A percentile compares a stretch with the other conserved stretches of the same genome.
phyloP scores from a whole-genome alignment of 1,284 basidiomycete species.

The Quambalaria eucalypti region DNA sequence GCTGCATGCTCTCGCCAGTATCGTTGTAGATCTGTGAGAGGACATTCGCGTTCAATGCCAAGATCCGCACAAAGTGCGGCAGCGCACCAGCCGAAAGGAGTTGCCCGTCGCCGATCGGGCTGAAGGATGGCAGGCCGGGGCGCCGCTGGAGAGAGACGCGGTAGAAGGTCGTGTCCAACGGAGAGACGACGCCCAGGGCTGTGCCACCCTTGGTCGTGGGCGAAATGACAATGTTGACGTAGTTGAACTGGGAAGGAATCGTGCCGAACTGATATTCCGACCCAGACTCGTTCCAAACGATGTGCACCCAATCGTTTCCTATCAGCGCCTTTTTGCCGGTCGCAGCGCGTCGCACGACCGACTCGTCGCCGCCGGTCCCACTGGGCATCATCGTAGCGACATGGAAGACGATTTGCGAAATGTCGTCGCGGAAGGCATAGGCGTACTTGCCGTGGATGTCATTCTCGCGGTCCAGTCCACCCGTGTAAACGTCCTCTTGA shows the following conservation, averaged over 20 bases:
- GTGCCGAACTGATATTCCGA: slow-evolving; percentile 75
- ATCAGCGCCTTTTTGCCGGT: slow-evolving; percentile 26
- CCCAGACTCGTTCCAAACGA: slow-evolving; percentile 76
- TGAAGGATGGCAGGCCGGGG: slow-evolving; percentile 38
- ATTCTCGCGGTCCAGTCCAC: slow-evolving; percentile 76
- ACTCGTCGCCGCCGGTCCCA: slow-evolving; percentile 18
- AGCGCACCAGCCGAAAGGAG: slow-evolving; percentile 34
- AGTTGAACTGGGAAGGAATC: slow-evolving; percentile 84
- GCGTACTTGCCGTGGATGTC: slow-evolving; percentile 58
- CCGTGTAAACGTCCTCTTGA: slow-evolving; percentile 73
- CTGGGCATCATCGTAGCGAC: slow-evolving; percentile 95
- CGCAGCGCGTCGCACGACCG: too few species aligned
- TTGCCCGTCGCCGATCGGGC: slow-evolving; percentile 40
- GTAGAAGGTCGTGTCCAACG: slow-evolving; percentile 39
- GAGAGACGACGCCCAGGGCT: slow-evolving; percentile 33
- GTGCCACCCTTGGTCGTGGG: slow-evolving; percentile 34
- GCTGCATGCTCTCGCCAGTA: slow-evolving; percentile 40
- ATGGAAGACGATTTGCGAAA: slow-evolving; percentile 89
- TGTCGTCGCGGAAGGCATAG: slow-evolving; percentile 98
- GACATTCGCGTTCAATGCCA: slow-evolving; percentile 40
- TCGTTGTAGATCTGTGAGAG: slow-evolving; percentile 43
- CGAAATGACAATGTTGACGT: slow-evolving; percentile 85
- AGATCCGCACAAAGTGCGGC: slow-evolving; percentile 35
- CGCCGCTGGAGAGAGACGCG: slow-evolving; percentile 41
- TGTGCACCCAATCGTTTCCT: slow-evolving; percentile 50